Conservation (phyloP, 2,329 filamentous ascomycete genomes). For the Acrocalymma vagum region DNA sequence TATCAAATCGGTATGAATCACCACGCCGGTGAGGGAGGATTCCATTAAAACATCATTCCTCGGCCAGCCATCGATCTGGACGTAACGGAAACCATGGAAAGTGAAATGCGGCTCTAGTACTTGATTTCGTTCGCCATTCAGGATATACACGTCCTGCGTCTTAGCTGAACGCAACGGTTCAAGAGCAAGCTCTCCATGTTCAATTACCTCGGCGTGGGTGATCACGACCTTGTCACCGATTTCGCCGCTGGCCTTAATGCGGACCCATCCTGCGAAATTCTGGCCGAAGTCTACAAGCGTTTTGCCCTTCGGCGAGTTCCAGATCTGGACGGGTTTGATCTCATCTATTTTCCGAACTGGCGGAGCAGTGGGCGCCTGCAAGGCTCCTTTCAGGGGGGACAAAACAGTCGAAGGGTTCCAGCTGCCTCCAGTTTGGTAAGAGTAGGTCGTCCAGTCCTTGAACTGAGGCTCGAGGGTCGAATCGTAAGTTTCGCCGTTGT, state of each 20-base stretch:
- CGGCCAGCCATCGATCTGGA: constrained; percentile 58
- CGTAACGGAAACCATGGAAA: constrained; percentile 63
- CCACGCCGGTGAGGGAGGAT: constrained; percentile 47
- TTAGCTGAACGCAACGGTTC: constrained; percentile 56
- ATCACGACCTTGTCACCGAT: constrained; percentile 56
- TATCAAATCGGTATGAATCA: constrained; percentile 63
- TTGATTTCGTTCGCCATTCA: constrained; percentile 32
- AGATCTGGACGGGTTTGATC: constrained; percentile 34
- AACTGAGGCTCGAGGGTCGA: constrained; percentile 39
- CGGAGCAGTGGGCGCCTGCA: constrained; percentile 51
- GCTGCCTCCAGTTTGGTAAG: constrained; percentile 33
- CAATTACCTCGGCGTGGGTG: constrained; percentile 64
- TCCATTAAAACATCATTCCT: constrained; percentile 15
- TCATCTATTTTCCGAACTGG: constrained; percentile 52
- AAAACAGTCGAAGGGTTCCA: constrained; percentile 38
- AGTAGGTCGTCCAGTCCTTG: constrained; percentile 21
- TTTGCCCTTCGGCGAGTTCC: constrained; percentile 53
- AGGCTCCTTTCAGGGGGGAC: constrained; percentile 45
- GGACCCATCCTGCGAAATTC: constrained; percentile 63
- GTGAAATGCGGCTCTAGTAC: constrained; percentile 60
- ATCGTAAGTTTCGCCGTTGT: constrained; percentile 64
- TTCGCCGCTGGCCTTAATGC: constrained; percentile 48
- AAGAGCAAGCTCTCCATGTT: constrained; percentile 53
- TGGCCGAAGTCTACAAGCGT: constrained; percentile 66
- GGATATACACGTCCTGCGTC: constrained; percentile 49